phyloP scores from a whole-genome alignment of 1,139 yeast genomes.

The Maudiozyma humilis region DNA sequence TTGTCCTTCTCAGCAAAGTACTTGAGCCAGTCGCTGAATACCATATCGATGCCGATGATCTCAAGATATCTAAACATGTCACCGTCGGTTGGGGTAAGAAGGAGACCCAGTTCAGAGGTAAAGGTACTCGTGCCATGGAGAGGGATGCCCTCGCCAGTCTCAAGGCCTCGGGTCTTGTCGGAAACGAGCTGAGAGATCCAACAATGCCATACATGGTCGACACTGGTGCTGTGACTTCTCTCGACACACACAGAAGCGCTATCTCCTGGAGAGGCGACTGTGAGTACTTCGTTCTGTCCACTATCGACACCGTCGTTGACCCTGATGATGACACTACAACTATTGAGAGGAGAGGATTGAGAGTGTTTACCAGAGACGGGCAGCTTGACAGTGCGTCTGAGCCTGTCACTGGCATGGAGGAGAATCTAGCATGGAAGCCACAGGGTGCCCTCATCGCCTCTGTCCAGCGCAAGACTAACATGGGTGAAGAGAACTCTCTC shows the following conservation, averaged over 20 bases:
- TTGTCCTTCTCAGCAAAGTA: constrained; percentile 61
- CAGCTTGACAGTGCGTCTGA: constrained; percentile 77
- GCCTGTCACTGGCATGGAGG: constrained; percentile 78
- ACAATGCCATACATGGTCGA: constrained; percentile 74
- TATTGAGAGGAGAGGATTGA: constrained; percentile 60
- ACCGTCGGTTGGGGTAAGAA: constrained; percentile 98
- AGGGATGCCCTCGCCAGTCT: constrained; percentile 44
- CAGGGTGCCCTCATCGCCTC: constrained; percentile 84
- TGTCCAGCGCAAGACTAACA: constrained; percentile 46
- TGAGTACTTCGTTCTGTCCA: constrained; percentile 64
- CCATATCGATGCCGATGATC: constrained; percentile 51
- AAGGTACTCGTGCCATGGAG: constrained; percentile 78
- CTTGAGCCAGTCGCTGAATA: constrained; percentile 77
- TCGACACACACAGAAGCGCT: constrained; percentile 40
- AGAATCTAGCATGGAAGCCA: constrained; percentile 76
- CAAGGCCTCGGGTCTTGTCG: constrained; percentile 63
- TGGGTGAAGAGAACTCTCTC: constrained; percentile 32
- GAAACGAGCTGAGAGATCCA: constrained; percentile 71
- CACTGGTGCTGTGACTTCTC: constrained; percentile 51
- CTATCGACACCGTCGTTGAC: constrained; percentile 42
- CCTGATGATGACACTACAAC: constrained; percentile 32
- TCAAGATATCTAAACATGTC: constrained; percentile 72
- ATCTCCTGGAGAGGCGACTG: constrained; percentile 97
- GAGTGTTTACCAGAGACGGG: constrained; percentile 79
- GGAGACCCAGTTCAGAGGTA: constrained; percentile 94